Base-by-base conservation (phyloP, 257 asterid species). In the Plantago elongata region DNA sequence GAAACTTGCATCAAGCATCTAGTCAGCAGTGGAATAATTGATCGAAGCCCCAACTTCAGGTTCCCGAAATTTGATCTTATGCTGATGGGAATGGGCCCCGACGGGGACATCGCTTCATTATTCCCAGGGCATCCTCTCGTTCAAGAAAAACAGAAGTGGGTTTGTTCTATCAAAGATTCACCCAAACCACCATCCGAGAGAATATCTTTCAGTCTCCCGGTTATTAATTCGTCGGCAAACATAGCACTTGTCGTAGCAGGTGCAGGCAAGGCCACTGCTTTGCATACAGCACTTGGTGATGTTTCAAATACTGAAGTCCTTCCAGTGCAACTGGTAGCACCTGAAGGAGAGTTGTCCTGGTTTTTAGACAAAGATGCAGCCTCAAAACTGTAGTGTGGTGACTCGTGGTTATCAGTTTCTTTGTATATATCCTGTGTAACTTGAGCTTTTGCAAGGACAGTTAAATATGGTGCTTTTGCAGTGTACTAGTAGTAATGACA, bases 81-180 rank as follows among this genome's bases (percentile, higher is more conserved):
- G 93, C 84, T 89, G 30, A 72, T 92, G 78, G 97, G 99, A 17
- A 92, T 92, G 96, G 99, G 97, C n/a, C 97, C 97, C 0, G 96
- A 92, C 18, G 99, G 99, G 17, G 97, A 92, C 71, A 72, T 89
- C 12, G 99, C 99, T 51, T 92, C 99, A 57, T 69, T 92, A 27
- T 92, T 89, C 62, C 99, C 96, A 0, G 96, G 84, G 46, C 99
- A 92, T 62, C 95, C 84, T 61, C 91, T 84, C 14, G 71, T 87
- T 67, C 77, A 83, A 42, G 95, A 86, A 68, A 79, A 75, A 0
- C 67, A 86, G 68, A 89, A 84, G 74, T 92, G 97, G 97, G 94
- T 86, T 54, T 15, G 91, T n/a, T 89, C 51, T 74, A 78, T 92
- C 83, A 83, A 66, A 44, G 95, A 92, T 76, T 92, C 99, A 0